Percentiles rank a stretch among this genome's conserved stretches.
Conservation (phyloP, 257 asterid species). For the Osmanthus fragrans region DNA sequence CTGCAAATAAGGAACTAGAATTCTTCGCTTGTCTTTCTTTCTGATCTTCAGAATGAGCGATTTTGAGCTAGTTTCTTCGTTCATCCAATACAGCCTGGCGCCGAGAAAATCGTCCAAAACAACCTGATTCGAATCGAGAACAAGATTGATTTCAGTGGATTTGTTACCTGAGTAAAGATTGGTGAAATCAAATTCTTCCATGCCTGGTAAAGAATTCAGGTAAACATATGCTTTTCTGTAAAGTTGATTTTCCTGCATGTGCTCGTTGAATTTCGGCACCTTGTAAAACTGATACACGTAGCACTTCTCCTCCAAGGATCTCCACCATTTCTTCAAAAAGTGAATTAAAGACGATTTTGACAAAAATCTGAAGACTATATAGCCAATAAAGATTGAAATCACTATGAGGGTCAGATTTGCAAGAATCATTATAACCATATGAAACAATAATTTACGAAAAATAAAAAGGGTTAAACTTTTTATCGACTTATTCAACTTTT, state of each 20-base stretch:
- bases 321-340: conserved; percentile 46
- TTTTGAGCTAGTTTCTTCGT: conserved; percentile 34
- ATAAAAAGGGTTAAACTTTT: background rate
- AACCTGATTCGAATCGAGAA: conserved; percentile 59
- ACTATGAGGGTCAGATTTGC: conserved; percentile 35
- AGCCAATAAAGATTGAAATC: conserved; percentile 30
- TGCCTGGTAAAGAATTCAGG: conserved; percentile 69
- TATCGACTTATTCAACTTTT: background rate
- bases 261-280: conserved; percentile 80
- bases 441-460: no score
- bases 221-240: conserved; percentile 60
- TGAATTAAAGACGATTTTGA: conserved; percentile 48
- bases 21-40: conserved; percentile 68
- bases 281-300: conserved; percentile 75
- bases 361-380: conserved; percentile 37
- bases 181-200: conserved; percentile 80
- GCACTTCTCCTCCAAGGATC: conserved; percentile 49
- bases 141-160: conserved; percentile 62
- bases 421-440: conserved; percentile 36
- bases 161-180: conserved; percentile 73
- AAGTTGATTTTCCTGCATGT: conserved; percentile 88
- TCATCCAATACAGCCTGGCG: conserved; percentile 67
- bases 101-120: conserved; percentile 68
- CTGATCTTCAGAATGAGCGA: conserved; percentile 63
- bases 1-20: conserved; percentile 70